Percentiles rank a stretch among this genome's conserved stretches.
Evolutionary conservation across 2,329 filamentous ascomycete genomes (phyloP).

Genomic region (Apiospora sp.): DNA sequence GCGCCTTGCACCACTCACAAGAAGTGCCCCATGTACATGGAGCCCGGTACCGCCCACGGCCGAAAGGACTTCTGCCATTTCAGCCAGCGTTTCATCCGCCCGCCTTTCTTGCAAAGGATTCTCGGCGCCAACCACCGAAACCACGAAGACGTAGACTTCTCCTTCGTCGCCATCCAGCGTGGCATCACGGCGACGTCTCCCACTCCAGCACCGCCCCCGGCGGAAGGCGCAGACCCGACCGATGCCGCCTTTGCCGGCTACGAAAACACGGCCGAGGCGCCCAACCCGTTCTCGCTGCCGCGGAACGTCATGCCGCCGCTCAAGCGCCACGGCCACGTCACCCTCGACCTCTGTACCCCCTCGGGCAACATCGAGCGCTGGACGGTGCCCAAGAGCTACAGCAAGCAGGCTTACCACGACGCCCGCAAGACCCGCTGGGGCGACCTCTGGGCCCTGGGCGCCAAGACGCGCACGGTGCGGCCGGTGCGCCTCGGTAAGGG

Average conservation of each 20-base stretch:
- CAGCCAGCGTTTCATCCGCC: constrained; percentile 85
- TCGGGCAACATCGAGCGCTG: constrained; percentile 88
- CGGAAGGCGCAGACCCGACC: constrained; percentile 63
- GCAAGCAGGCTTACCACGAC: constrained; percentile 85
- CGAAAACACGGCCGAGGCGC: constrained; percentile 56
- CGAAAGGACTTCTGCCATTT: constrained; percentile 94
- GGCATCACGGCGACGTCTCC: constrained; percentile 61
- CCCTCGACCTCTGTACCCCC: constrained; percentile 89
- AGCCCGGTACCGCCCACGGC: constrained; percentile 72
- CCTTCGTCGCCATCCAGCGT: constrained; percentile 85
- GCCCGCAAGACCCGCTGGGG: constrained; percentile 92
- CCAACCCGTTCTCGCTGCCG: constrained; percentile 75
- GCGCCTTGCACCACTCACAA: constrained; percentile 89
- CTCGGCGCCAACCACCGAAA: constrained; percentile 75
- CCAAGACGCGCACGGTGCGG: constrained; percentile 79
- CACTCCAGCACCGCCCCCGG: constrained; percentile 17
- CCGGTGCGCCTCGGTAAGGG: constrained; percentile 65
- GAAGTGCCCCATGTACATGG: constrained; percentile 86
- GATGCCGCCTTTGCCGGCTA: constrained; percentile 77
- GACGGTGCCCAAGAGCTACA: constrained; percentile 86
- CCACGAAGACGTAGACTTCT: constrained; percentile 90
- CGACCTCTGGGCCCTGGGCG: constrained; percentile 93
- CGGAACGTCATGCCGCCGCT: constrained; percentile 81
- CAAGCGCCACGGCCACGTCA: constrained; percentile 88
- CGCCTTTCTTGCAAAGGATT: constrained; percentile 80